Base-by-base conservation (phyloP, 257 asterid species). In the Petunia axillaris region DNA sequence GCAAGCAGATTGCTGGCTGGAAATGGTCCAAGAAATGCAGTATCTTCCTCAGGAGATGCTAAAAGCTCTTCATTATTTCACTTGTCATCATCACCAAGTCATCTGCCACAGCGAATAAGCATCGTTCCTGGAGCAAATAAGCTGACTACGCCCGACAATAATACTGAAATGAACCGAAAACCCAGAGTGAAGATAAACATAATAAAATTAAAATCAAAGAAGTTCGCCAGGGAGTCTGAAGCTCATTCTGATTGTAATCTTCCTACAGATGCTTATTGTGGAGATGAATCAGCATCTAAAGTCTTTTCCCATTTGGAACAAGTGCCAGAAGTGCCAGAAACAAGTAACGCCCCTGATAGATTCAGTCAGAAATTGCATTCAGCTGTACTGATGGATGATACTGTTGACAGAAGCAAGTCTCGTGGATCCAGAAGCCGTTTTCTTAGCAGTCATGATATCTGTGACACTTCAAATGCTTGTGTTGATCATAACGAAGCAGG, bases 151-250 rank as follows among this genome's bases (percentile, higher is more conserved):
- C 14, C 82, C 6, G 83, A 79, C 54, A 81, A 52, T 76, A 65
- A 82, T 79, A 75, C 76, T 79, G 89, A 82, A 78, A 74, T 83
- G 53, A 87, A 44, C 68, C 88, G 71, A 53, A 85, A 68, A 79
- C 82, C 90, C 54, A 88, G 86, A 85, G 83, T 84, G 83, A 93
- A 88, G 87, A 83, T 79, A 70, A 80, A 89, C 54, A 84, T 84
- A 67, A 16, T 93, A 76, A 95, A 84, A 83, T 84, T 93, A 74
- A 95, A 92, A 85, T 68, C 93, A 63, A 92, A 64, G 82, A 88
- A 83, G 57, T 53, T 71, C 81, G 67, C 71, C 25, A 87, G 79
- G 83, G 91, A 82, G 73, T 79, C 84, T 63, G 68, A 52, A 65
- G 68, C 50, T 84, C 79, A 83, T 84, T 59, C 86, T 11, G 79